phyloP scores from a whole-genome alignment of 2,329 filamentous ascomycete genomes.

The Penicillium sp. region DNA sequence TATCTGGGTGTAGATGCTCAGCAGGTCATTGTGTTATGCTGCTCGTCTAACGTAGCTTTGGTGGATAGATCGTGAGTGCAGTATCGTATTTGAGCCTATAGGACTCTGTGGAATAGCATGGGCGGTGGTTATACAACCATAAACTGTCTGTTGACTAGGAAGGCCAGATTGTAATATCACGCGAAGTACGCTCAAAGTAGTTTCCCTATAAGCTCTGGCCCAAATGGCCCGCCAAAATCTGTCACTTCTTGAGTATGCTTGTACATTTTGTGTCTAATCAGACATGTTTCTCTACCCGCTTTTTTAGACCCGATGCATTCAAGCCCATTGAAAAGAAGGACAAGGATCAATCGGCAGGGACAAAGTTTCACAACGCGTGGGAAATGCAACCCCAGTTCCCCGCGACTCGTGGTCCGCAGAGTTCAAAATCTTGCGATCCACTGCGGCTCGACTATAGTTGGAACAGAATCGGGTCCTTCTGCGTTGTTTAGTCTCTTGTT shows the following conservation, averaged over 20 bases:
- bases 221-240: not conserved
- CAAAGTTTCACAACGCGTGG: slow-evolving; percentile 5
- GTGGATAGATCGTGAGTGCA: not conserved
- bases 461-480: slow-evolving; percentile 12
- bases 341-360: not conserved
- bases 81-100: slow-evolving; percentile 5
- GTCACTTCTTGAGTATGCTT: not conserved
- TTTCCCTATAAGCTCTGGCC: not conserved
- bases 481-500: slow-evolving; percentile 2
- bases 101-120: slow-evolving; percentile 11
- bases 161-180: slow-evolving; percentile 22
- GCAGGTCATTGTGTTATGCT: not conserved
- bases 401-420: slow-evolving; percentile 19
- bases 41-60: not conserved
- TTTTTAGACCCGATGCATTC: not conserved
- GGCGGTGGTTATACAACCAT: slow-evolving; percentile 7
- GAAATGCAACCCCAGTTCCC: slow-evolving; percentile 7
- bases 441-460: slow-evolving; percentile 18
- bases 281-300: not conserved
- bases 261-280: not conserved
- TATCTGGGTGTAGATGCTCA: not conserved
- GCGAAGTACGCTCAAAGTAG: not conserved
- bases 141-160: slow-evolving; percentile 13
- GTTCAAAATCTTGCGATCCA: slow-evolving; percentile 17
- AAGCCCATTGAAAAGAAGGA: not conserved